phyloP scores from a whole-genome alignment of 2,329 filamentous ascomycete genomes.

The Diaporthe vexans region DNA sequence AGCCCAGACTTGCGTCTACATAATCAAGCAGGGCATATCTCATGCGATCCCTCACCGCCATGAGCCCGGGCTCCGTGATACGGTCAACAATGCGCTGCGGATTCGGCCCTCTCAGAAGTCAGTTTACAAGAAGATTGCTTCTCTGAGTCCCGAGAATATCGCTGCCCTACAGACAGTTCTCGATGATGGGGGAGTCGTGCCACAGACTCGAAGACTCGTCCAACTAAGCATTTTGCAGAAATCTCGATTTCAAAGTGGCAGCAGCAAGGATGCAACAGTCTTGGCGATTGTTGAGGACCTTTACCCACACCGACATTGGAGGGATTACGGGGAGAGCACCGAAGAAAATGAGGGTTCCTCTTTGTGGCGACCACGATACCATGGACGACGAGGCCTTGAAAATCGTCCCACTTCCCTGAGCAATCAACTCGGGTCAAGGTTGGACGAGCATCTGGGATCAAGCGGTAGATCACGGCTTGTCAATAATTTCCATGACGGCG shows the following conservation, averaged over 20 bases:
- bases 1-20: neutral
- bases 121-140: neutral
- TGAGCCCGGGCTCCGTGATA: neutral
- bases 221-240: neutral
- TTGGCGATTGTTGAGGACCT: neutral
- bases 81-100: neutral
- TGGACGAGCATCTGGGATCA: neutral
- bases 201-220: neutral
- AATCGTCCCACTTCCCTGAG: neutral
- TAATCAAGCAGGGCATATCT: neutral
- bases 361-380: neutral
- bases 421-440: neutral
- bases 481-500: neutral
- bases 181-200: neutral
- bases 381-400: neutral
- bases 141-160: neutral
- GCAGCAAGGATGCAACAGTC: neutral
- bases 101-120: neutral
- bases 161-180: neutral
- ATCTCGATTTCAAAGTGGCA: neutral
- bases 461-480: neutral
- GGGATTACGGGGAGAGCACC: neutral
- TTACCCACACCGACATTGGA: neutral
- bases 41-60: neutral
- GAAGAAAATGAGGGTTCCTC: neutral